Evolutionary conservation across 805 yeast species (phyloP), one percentile per base, ranked within the genome.

Genomic region (Kodamaea restingae): DNA sequence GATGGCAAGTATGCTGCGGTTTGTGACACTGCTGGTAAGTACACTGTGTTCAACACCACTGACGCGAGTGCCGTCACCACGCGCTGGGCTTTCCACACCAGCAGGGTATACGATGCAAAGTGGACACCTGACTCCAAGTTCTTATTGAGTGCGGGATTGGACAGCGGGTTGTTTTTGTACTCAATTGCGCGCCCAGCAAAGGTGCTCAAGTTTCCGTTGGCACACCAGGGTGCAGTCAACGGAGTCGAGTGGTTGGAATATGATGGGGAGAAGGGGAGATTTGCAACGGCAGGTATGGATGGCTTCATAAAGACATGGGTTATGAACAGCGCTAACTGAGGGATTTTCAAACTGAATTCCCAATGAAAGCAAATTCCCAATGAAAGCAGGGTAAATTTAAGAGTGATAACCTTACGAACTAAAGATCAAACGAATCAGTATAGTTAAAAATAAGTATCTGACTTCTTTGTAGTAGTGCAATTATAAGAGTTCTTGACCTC

Each of bases 21-120:
- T 18, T 97, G 96, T 38, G 97, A 90, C 52, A 71, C 72, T 4
- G 70, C 83, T 38, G 98, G 98, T 24, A 93, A 91, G 59, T 87
- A 88, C 47, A 63, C 81, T n/a, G 69, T 90, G 26, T 88, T 78
- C 61, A 72, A 78, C 46, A 57, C 79, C 5, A 58, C 57, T 2
- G 80, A 78, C 28, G 75, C 67, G 36, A 49, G 73, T 2, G 64
- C 86, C 6, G 73, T 80, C 26, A 88, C 98, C 2, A 78, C 95
- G 0, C 77, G 97, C 56, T 93, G 99, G 99, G 82, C 95, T 0
- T 91, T 87, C 79, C 97, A 93, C 58, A 85, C 90, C 2, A 82
- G 95, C 41, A 80, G 76, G 40, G 83, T 93, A 46, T 79, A 78
- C 42, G 75, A 81, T 21, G 84, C 93, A 35, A 61, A 78, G 17